Evolutionary conservation across 306 rosid genomes (phyloP), one percentile per base, ranked within the genome.

Genomic region (Vicia faba): DNA sequence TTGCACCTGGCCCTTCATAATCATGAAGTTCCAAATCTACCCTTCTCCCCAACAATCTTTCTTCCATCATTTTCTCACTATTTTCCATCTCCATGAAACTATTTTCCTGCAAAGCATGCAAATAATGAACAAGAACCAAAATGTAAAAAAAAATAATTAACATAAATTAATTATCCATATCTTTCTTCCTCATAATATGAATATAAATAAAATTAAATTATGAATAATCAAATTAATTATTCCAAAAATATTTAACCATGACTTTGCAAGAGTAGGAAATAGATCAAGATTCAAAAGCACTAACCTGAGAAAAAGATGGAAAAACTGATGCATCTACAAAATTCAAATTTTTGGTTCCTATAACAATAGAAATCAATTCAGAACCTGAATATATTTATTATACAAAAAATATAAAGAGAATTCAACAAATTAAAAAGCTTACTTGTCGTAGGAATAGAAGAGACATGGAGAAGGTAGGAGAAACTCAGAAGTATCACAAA

Each of bases 371-470:
- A 74, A 48, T 53, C 8, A 35, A 50, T 65, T 35, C 50, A 64
- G 10, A 45, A 14, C 38, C 44, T 69, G 35, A 40, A 28, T 28
- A 23, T 20, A 13, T 12, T 4, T 2, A 44, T 5, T n/a, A 13
- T 11, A 59, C 8, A 14, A 5, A 40, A 20, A 14, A 0, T 26
- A 53, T 31, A 67, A 39, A 57, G 35, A 33, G 19, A 3, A 41
- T 20, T 1, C 4, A 31, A 62, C 11, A 61, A 66, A 56, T 65
- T 3, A n/a, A 19, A 69, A 18, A 9, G 10, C 75, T 65, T 80
- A 75, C 81, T 80, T 5, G 78, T 66, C 44, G 68, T 64, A 71
- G 81, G 75, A 59, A 75, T 46, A 44, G 84, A 71, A 75, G 58
- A 70, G 43, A 31, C 64, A 53, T 46, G 51, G 59, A 80, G 71